phyloP scores from a whole-genome alignment of 495 filamentous ascomycete genomes.

The Tricharina praecox region DNA sequence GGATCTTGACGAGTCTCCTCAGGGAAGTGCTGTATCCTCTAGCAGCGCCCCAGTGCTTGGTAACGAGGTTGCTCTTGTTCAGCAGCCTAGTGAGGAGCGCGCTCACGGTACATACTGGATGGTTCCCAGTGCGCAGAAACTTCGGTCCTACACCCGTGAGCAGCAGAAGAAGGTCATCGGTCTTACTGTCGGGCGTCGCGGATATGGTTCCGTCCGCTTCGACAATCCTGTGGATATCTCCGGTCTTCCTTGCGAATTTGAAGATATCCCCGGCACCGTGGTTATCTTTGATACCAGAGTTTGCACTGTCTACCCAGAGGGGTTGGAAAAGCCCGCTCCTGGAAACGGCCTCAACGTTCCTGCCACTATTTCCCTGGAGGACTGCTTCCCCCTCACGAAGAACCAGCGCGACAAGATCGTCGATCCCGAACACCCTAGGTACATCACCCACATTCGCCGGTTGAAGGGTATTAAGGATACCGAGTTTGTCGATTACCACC shows the following conservation, averaged over 20 bases:
- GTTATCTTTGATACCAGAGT: slow-evolving; percentile 56
- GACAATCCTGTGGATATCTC: slow-evolving; percentile 66
- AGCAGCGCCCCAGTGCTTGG: slow-evolving; percentile 60
- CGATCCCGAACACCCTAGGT: slow-evolving; percentile 36
- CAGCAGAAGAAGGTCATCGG: slow-evolving; percentile 52
- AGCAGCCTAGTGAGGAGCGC: slow-evolving; percentile 18
- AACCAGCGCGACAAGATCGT: slow-evolving; percentile 32
- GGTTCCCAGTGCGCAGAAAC: slow-evolving; percentile 50
- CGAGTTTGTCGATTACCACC: slow-evolving; percentile 61
- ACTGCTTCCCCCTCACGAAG: slow-evolving; percentile 70
- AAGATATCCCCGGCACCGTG: slow-evolving; percentile 52
- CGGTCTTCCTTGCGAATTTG: slow-evolving; percentile 46
- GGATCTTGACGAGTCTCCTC: slow-evolving; percentile 32
- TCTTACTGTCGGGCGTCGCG: slow-evolving; percentile 66
- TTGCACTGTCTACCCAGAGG: slow-evolving; percentile 70
- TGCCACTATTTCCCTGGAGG: slow-evolving; percentile 63
- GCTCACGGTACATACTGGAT: slow-evolving; percentile 51
- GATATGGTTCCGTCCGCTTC: slow-evolving; percentile 64
- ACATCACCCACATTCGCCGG: slow-evolving; percentile 66
- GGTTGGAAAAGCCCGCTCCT: slow-evolving; percentile 53
- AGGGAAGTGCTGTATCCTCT: slow-evolving; percentile 36
- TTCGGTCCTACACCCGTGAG: slow-evolving; percentile 54
- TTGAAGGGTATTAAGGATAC: slow-evolving; percentile 63
- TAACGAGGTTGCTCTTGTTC: slow-evolving; percentile 60
- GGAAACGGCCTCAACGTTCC: slow-evolving; percentile 87